These are phyloP conservation scores for Helichrysum umbraculigerum DNA, from an alignment of 129 eudicot species.

Conservation along the genomic window DNA sequence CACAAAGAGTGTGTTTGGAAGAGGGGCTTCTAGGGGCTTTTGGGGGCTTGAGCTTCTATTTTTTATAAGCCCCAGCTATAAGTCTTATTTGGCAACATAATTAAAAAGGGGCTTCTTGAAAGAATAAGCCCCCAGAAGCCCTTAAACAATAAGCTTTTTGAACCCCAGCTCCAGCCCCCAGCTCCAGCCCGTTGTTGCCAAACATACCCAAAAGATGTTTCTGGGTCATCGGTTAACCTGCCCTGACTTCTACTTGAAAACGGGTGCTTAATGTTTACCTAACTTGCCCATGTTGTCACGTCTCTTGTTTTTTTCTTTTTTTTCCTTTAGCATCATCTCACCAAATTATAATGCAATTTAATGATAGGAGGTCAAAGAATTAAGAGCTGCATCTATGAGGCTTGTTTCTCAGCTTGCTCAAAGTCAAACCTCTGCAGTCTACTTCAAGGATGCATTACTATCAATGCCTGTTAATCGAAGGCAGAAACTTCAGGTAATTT, in stretches of 20 bases:
- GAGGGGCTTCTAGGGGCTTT: too few species aligned
- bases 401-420: conserved; percentile 92
- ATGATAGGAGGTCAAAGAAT: conserved; percentile 67
- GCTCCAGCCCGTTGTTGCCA: too few species aligned
- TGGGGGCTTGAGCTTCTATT: too few species aligned
- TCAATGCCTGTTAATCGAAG: conserved; percentile 68
- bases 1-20: background rate
- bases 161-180: too few species aligned
- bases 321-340: background rate
- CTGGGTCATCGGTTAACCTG: background rate
- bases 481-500: conserved; percentile 82
- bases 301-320: background rate
- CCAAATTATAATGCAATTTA: conserved; percentile 6
- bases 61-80: too few species aligned
- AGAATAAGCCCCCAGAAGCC: too few species aligned
- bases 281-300: background rate
- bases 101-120: too few species aligned
- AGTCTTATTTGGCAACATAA: too few species aligned
- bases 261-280: background rate
- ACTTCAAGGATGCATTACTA: conserved; percentile 75
- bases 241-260: background rate
- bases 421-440: conserved; percentile 61
- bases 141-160: too few species aligned
- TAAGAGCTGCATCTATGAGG: conserved; percentile 57
- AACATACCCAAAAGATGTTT: background rate